Conservation (phyloP, 1,284 basidiomycete genomes). For the Rhodofomes roseus region DNA sequence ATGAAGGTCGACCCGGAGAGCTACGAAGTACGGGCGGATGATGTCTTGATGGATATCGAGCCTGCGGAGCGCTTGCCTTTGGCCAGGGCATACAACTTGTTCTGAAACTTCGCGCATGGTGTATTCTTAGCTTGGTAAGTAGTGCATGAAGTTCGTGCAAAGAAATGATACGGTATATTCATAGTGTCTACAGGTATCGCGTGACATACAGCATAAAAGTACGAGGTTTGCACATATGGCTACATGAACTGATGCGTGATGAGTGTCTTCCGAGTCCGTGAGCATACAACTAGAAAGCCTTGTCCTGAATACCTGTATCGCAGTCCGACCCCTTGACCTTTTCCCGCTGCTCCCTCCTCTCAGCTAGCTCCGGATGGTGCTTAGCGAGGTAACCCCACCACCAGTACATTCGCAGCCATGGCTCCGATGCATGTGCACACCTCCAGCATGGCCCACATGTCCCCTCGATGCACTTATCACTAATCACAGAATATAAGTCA, state of each 20-base stretch:
- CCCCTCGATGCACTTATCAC: not conserved
- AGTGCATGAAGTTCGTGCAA: not conserved
- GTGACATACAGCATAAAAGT: not conserved
- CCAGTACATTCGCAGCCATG: not conserved
- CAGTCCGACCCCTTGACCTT: not conserved
- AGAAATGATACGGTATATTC: not conserved
- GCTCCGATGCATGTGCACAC: not conserved
- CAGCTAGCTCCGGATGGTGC: not conserved
- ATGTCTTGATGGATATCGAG: constrained; percentile 68
- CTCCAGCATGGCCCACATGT: not conserved
- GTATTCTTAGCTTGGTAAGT: not conserved
- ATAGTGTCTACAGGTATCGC: not conserved
- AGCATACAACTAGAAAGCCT: not conserved
- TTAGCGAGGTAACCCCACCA: not conserved
- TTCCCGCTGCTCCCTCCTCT: too few relatives aligned
- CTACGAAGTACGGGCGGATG: constrained; percentile 86
- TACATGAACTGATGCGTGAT: not conserved
- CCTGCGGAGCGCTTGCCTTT: constrained; percentile 76
- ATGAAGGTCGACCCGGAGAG: constrained; percentile 93
- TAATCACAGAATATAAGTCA: not conserved
- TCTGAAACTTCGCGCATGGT: constrained; percentile 35
- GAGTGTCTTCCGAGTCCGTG: not conserved
- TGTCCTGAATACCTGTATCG: not conserved
- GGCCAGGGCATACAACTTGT: constrained; percentile 69
- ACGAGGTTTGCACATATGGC: not conserved